Conservation (phyloP, 768 basidiomycete species). For the Mycena venus region DNA sequence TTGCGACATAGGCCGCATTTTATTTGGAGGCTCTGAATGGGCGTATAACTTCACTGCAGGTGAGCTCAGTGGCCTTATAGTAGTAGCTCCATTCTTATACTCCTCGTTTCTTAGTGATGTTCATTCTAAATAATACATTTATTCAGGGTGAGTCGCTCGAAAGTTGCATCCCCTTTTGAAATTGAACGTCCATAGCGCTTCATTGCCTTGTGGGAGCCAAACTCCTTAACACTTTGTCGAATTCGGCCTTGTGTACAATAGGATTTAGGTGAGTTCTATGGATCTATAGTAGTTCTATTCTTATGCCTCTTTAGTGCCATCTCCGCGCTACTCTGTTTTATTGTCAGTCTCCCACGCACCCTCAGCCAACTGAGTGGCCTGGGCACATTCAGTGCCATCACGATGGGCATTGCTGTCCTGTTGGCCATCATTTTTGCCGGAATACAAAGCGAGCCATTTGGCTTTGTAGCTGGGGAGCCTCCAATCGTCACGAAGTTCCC, state of each 20-base stretch:
- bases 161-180: too few relatives aligned
- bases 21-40: conserved; percentile 60
- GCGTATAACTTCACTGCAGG: conserved; percentile 65
- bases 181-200: conserved; percentile 36
- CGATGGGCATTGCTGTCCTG: conserved; percentile 62
- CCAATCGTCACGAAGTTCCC: conserved; percentile 55
- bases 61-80: too few relatives aligned
- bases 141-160: conserved; percentile 53
- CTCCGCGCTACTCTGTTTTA: conserved; percentile 53
- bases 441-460: conserved; percentile 56
- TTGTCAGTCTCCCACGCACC: conserved; percentile 59
- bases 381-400: conserved; percentile 55
- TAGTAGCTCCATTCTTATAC: too few relatives aligned
- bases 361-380: conserved; percentile 55
- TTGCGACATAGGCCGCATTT: conserved; percentile 63
- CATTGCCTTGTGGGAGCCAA: conserved; percentile 62
- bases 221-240: conserved; percentile 59
- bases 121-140: conserved; percentile 69
- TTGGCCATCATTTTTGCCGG: conserved; percentile 58
- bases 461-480: conserved; percentile 52
- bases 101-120: too few relatives aligned
- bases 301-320: conserved; percentile 55
- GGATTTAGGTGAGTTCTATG: conserved; percentile 40
- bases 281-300: conserved; percentile 53
- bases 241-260: conserved; percentile 57